These are phyloP conservation scores for Stemphylium vesicarium DNA, from an alignment of 2,329 filamentous ascomycete genomes.

Conservation along the genomic window DNA sequence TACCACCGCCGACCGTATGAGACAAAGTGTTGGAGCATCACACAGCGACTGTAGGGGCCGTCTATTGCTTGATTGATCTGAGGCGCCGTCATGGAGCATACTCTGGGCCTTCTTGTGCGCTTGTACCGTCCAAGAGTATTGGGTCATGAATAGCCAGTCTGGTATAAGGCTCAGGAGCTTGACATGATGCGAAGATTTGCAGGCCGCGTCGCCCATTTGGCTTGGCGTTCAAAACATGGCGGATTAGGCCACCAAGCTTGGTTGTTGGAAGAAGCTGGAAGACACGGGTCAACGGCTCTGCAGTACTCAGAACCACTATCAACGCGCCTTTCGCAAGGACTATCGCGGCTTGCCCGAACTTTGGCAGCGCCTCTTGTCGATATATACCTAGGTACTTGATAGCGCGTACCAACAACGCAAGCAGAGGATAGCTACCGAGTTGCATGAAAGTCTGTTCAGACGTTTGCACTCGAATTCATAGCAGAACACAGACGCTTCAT, in stretches of 20 bases:
- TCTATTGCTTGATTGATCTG: constrained; percentile 4
- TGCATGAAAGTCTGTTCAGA: constrained; percentile 60
- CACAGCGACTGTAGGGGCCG: constrained; percentile 3
- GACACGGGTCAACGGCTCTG: constrained; percentile 41
- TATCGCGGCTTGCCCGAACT: constrained; percentile 44
- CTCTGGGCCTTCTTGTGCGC: constrained; percentile 1
- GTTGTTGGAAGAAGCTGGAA: constrained; percentile 36
- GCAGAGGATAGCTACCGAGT: constrained; percentile 56
- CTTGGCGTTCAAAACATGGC: constrained; percentile 31
- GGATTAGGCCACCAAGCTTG: constrained; percentile 30
- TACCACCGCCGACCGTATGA: background rate
- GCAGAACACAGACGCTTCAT: constrained; percentile 64
- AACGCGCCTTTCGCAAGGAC: constrained; percentile 43
- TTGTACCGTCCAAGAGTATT: constrained; percentile 9
- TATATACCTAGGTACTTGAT: constrained; percentile 67
- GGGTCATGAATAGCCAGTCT: constrained; percentile 13
- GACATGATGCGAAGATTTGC: constrained; percentile 19
- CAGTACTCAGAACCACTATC: constrained; percentile 40
- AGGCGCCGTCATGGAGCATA: constrained; percentile 3
- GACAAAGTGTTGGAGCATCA: constrained; percentile 3
- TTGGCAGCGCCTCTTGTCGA: constrained; percentile 71
- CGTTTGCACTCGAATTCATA: constrained; percentile 73
- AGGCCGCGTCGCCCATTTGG: constrained; percentile 23
- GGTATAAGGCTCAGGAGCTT: constrained; percentile 21
- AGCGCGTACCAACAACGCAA: constrained; percentile 61